These are phyloP conservation scores for Teunomyces tritomae DNA, from an alignment of 805 yeast genomes.

Conservation along the genomic window DNA sequence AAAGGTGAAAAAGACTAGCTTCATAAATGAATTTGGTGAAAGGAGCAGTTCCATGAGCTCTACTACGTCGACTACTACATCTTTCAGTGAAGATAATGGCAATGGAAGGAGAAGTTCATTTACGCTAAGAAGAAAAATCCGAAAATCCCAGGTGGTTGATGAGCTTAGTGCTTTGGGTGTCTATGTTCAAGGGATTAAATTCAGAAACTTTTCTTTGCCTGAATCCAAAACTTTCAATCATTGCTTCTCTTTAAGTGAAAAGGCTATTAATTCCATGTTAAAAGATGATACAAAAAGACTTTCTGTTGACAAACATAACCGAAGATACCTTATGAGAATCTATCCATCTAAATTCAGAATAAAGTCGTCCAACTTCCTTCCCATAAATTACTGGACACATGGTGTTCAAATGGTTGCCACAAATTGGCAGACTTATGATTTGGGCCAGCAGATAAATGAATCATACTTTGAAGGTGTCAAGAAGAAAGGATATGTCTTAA, in stretches of 20 bases:
- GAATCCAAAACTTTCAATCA: slow-evolving; percentile 80
- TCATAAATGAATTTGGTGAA: slow-evolving; percentile 18
- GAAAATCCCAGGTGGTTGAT: slow-evolving; percentile 24
- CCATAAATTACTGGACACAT: slow-evolving; percentile 72
- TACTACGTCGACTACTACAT: slow-evolving; percentile 37
- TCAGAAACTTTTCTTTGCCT: slow-evolving; percentile 78
- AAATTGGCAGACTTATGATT: slow-evolving; percentile 91
- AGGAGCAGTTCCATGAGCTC: slow-evolving; percentile 17
- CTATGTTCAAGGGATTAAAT: slow-evolving; percentile 72
- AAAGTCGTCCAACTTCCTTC: slow-evolving; percentile 78
- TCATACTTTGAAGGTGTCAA: slow-evolving; percentile 68
- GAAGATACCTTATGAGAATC: slow-evolving; percentile 70
- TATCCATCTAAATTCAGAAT: slow-evolving; percentile 83
- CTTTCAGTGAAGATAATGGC: slow-evolving; percentile 40
- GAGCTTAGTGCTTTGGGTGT: slow-evolving; percentile 63
- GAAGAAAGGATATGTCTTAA: slow-evolving; percentile 72
- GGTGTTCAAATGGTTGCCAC: slow-evolving; percentile 97
- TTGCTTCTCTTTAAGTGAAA: slow-evolving; percentile 84
- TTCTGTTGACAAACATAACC: slow-evolving; percentile 73
- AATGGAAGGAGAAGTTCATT: slow-evolving; percentile 15
- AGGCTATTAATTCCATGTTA: slow-evolving; percentile 57
- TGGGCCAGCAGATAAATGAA: slow-evolving; percentile 85
- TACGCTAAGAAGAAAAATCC: slow-evolving; percentile 21
- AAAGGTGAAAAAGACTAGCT: slow-evolving; percentile 66
- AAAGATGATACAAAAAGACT: slow-evolving; percentile 55